Evolutionary conservation across 2,329 filamentous ascomycete species (phyloP).

Genomic region (Stemphylium lycopersici): DNA sequence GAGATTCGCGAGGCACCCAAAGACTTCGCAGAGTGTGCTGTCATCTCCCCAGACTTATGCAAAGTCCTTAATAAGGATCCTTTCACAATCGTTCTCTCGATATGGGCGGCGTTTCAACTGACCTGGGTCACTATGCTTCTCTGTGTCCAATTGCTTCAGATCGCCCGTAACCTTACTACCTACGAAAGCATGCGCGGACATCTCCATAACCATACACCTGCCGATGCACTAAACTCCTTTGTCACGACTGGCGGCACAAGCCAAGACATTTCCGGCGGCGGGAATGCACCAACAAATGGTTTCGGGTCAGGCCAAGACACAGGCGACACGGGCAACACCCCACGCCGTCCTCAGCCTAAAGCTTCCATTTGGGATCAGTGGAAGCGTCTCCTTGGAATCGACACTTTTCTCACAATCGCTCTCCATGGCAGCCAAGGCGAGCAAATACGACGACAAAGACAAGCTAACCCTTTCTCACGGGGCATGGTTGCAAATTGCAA

Average conservation of each 20-base stretch:
- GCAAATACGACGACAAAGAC: conserved; percentile 47
- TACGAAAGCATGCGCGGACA: conserved; percentile 95
- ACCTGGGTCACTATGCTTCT: conserved; percentile 98
- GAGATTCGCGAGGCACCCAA: conserved; percentile 61
- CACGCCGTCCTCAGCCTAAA: conserved; percentile 56
- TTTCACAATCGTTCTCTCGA: conserved; percentile 78
- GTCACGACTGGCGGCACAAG: conserved; percentile 73
- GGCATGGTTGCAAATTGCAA: conserved; percentile 88
- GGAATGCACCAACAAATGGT: conserved; percentile 54
- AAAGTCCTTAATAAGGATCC: conserved; percentile 77
- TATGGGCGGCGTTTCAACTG: conserved; percentile 84
- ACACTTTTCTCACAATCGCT: conserved; percentile 92
- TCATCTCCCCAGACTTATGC: conserved; percentile 79
- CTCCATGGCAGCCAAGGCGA: conserved; percentile 69
- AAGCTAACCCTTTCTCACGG: conserved; percentile 81
- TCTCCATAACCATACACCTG: conserved; percentile 62
- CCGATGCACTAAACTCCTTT: conserved; percentile 70
- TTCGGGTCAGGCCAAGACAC: conserved; percentile 66
- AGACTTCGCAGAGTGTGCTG: conserved; percentile 63
- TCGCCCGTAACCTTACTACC: conserved; percentile 90
- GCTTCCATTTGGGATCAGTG: conserved; percentile 76
- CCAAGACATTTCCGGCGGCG: conserved; percentile 57
- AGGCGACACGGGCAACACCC: conserved; percentile 51
- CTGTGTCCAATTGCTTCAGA: conserved; percentile 90
- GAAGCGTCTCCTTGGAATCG: conserved; percentile 84